Conservation (phyloP, 2,329 filamentous ascomycete species). For the Ophiostoma sp. region DNA sequence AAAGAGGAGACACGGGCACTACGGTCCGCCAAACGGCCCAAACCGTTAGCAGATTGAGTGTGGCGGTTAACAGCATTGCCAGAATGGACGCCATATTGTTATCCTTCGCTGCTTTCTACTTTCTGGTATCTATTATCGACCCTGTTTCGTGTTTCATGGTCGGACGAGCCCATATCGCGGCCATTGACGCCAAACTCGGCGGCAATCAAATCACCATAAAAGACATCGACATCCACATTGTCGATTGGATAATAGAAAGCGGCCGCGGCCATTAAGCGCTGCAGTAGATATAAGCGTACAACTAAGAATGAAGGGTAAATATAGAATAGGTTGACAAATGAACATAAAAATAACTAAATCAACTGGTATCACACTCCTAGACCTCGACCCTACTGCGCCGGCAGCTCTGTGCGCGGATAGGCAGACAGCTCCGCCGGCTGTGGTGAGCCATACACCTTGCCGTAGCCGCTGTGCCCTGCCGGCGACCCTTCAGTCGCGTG, state of each 20-base stretch:
- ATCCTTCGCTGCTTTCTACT: neutral
- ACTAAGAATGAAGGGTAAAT: neutral
- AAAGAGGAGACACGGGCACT: conserved; percentile 1
- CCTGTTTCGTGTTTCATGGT: neutral
- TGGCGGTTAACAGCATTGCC: neutral
- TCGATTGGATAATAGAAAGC: neutral
- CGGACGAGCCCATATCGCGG: neutral
- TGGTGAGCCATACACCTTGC: conserved; percentile 6
- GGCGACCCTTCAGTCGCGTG: neutral
- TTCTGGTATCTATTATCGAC: neutral
- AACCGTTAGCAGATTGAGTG: neutral
- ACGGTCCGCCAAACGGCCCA: conserved; percentile 5
- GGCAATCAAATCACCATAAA: neutral
- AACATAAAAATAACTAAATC: neutral
- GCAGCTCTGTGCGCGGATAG: conserved; percentile 17
- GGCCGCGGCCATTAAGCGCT: conserved; percentile 1
- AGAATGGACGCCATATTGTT: neutral
- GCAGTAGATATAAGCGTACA: neutral
- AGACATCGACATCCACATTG: neutral
- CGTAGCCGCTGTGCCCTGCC: neutral
- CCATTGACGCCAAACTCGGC: conserved; percentile 12
- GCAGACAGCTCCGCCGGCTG: conserved; percentile 20
- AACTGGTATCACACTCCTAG: neutral
- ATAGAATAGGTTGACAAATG: neutral
- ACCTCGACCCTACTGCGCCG: neutral